Percentiles rank a stretch among this genome's conserved stretches.
Conservation (phyloP, 495 filamentous ascomycete genomes). For the Penicillium parvum region DNA sequence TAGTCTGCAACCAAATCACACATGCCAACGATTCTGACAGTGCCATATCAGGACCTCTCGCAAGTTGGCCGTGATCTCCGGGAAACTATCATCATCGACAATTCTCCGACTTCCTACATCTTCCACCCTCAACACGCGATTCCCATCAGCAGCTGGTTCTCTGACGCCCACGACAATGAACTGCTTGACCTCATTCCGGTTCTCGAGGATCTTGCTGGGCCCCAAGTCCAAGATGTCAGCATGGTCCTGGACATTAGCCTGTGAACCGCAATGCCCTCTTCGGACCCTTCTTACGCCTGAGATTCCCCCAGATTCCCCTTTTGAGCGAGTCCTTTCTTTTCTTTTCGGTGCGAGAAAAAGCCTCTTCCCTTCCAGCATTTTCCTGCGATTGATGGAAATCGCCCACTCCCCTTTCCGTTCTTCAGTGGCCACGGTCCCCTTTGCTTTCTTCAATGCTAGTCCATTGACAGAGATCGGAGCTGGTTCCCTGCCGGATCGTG, state of each 20-base stretch:
- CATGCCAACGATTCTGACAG: constrained; percentile 11
- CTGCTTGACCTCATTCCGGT: constrained; percentile 96
- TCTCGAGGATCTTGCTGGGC: constrained; percentile 89
- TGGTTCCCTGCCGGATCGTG: constrained; percentile 17
- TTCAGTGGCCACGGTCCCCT: no score
- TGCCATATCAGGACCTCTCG: constrained; percentile 68
- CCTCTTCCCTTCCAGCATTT: constrained; percentile 22
- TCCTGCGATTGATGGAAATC: constrained; percentile 11
- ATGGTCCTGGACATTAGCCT: constrained; percentile 94
- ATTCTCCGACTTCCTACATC: constrained; percentile 98
- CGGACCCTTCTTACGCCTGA: constrained; percentile 31
- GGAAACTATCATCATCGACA: constrained; percentile 99
- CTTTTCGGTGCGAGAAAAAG: constrained; percentile 24
- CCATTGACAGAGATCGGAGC: constrained; percentile 18
- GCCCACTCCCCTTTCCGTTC: constrained; percentile 5
- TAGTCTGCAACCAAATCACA: constrained; percentile 2
- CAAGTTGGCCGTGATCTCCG: constrained; percentile 93
- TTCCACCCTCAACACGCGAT: constrained; percentile 99
- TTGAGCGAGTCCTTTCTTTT: constrained; percentile 29
- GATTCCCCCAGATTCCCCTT: constrained; percentile 22
- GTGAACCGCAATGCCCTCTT: constrained; percentile 37
- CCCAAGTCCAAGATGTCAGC: constrained; percentile 91
- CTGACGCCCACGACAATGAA: constrained; percentile 99
- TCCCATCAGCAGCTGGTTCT: constrained; percentile 99
- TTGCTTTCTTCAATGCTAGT: constrained; percentile 13